Conservation (phyloP, 768 basidiomycete species). For the Hygrophoropsis aurantiaca region DNA sequence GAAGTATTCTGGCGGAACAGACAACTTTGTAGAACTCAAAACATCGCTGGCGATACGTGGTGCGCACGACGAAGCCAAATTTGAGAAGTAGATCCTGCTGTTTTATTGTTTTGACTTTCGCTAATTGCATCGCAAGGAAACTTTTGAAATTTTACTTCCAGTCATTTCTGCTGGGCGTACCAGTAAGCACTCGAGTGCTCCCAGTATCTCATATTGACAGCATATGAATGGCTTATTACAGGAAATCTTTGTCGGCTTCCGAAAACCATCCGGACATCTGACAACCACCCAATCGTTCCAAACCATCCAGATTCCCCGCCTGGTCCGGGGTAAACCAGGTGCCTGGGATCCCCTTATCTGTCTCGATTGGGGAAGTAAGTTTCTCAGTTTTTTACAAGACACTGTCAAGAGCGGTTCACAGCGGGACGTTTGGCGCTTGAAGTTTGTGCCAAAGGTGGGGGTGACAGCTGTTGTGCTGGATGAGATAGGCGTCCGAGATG, state of each 20-base stretch:
- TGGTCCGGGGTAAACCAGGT: constrained; percentile 70
- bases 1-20: constrained; percentile 57
- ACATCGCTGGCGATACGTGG: constrained; percentile 75
- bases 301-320: constrained; percentile 76
- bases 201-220: neutral
- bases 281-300: constrained; percentile 69
- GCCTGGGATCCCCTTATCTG: constrained; percentile 79
- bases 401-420: constrained; percentile 23
- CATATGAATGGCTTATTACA: constrained; percentile 24
- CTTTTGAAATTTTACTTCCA: constrained; percentile 92
- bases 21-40: constrained; percentile 83
- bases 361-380: constrained; percentile 68
- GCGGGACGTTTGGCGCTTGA: constrained; percentile 66
- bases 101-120: no score
- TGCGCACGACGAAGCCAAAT: constrained; percentile 62
- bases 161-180: constrained; percentile 90
- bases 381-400: constrained; percentile 55
- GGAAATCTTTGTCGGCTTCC: constrained; percentile 88
- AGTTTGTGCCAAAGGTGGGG: constrained; percentile 59
- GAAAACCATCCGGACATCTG: constrained; percentile 72
- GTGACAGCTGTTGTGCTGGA: constrained; percentile 52
- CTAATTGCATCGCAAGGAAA: constrained; percentile 56
- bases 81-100: constrained; percentile 64
- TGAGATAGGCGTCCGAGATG: constrained; percentile 50
- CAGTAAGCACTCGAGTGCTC: constrained; percentile 44